Evolutionary conservation across 257 asterid genomes (phyloP), one percentile per base, ranked within the genome.

Genomic region (Haberlea rhodopensis): DNA sequence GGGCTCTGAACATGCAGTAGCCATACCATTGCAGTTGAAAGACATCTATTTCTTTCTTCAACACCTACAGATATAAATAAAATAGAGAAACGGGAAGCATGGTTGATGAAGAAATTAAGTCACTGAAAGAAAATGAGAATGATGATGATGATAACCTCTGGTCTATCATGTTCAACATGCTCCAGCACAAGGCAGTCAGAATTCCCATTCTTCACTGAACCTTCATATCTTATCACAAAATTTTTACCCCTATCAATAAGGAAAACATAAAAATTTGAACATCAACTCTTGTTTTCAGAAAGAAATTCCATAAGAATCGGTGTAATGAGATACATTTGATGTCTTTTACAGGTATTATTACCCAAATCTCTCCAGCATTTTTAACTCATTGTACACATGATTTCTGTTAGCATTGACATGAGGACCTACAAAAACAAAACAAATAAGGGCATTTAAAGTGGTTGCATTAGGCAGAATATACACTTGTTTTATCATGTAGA

Each of bases 321-420:
- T 45, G 45, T 25, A 11, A 53, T 24, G 23, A 13, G 40, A 32
- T 60, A 60, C 59, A 55, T 27, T 25, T 6, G 34, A 31, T 3
- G 59, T 57, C 22, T 45, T 25, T 28, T 56, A 5, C 29, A 66
- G 51, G 59, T 43, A 52, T 68, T 29, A 62, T 77, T 89, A 92
- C 98, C 98, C 96, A 63, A 92, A 78, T 18, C 95, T 79, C 85
- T 89, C 94, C 63, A 92, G 85, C 96, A 89, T 85, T 84, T 84
- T 89, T 79, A 89, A 67, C 86, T 89, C 97, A 71, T 92, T 92
- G 64, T 66, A 85, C 52, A 89, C 91, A 81, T 82, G 78, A 67
- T 73, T 72, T 79, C 75, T 78, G 57, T 85, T 89, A 74, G 97
- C 97, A 74, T 79, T 87, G 54, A 26, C 83, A 75, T 89, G 97